phyloP scores from a whole-genome alignment of 257 asterid species.

The Mitragyna speciosa region DNA sequence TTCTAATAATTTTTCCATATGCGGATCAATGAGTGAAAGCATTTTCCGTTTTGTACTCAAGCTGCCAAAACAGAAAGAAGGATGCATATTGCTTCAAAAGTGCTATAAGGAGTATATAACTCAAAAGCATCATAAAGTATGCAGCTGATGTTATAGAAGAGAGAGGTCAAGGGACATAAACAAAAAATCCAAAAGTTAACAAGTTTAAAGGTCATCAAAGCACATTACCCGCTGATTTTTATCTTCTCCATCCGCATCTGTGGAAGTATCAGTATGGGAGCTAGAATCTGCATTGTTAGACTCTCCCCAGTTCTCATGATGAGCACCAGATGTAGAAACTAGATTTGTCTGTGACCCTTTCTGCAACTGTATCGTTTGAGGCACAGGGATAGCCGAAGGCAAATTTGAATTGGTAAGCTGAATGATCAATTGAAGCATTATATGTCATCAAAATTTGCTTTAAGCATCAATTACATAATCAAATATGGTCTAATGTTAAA shows the following conservation, averaged over 20 bases:
- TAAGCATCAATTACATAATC: neutral
- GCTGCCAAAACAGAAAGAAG: neutral
- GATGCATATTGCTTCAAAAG: neutral
- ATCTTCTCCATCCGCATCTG: slow-evolving; percentile 77
- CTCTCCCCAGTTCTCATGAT: slow-evolving; percentile 83
- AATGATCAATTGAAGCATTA: slow-evolving; percentile 20
- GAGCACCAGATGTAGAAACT: slow-evolving; percentile 43
- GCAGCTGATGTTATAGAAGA: neutral
- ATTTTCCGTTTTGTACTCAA: neutral
- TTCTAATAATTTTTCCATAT: neutral
- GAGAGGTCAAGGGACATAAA: neutral
- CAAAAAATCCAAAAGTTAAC: slow-evolving; percentile 9
- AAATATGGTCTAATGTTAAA: neutral
- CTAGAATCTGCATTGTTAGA: slow-evolving; percentile 84
- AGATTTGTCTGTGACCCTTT: slow-evolving; percentile 39
- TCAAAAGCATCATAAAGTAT: neutral
- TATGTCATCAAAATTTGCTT: neutral
- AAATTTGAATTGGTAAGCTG: slow-evolving; percentile 50
- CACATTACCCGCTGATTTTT: slow-evolving; percentile 53
- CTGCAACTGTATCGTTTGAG: slow-evolving; percentile 50
- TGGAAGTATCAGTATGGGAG: slow-evolving; percentile 78
- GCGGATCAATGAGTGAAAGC: neutral
- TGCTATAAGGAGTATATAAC: neutral
- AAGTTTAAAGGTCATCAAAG: slow-evolving; percentile 3
- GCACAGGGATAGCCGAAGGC: slow-evolving; percentile 36